Conservation (phyloP, 805 yeast genomes). For the Pichia exigua region DNA sequence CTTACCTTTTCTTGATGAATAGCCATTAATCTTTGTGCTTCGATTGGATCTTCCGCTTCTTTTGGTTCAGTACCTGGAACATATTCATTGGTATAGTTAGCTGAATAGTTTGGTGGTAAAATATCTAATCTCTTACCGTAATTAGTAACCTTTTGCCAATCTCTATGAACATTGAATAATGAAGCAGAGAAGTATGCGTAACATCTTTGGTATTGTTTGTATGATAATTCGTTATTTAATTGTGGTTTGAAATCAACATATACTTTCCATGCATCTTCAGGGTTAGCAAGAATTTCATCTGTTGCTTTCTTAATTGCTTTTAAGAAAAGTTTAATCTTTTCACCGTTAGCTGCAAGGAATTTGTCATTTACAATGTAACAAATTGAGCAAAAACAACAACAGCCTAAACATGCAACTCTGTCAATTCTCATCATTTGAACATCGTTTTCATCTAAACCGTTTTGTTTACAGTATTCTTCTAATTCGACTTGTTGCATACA, state of each 20-base stretch:
- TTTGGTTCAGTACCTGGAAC: constrained; percentile 42
- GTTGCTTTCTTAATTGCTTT: constrained; percentile 45
- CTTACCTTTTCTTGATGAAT: constrained; percentile 9
- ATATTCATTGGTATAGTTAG: constrained; percentile 46
- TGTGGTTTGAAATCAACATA: constrained; percentile 41
- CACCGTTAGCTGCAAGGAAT: constrained; percentile 40
- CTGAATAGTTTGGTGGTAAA: constrained; percentile 39
- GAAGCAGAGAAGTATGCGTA: constrained; percentile 48
- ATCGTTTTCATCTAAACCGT: constrained; percentile 37
- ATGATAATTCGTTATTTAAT: constrained; percentile 30
- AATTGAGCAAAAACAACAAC: constrained; percentile 53
- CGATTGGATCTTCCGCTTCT: constrained; percentile 39
- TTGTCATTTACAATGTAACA: constrained; percentile 46
- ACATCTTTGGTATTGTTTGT: constrained; percentile 43
- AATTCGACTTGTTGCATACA: constrained; percentile 53
- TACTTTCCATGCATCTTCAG: constrained; percentile 39
- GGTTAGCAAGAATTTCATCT: constrained; percentile 37
- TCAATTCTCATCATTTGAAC: constrained; percentile 53
- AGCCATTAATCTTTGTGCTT: constrained; percentile 40
- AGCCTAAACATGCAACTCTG: constrained; percentile 46
- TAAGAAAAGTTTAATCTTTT: constrained; percentile 37
- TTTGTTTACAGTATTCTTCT: constrained; percentile 38
- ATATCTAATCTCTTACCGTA: constrained; percentile 48
- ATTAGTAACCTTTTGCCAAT: constrained; percentile 48
- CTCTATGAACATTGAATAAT: constrained; percentile 46